Evolutionary conservation across 2,329 filamentous ascomycete genomes (phyloP), one percentile per base, ranked within the genome.

Genomic region (Trichoderma endophyticum): DNA sequence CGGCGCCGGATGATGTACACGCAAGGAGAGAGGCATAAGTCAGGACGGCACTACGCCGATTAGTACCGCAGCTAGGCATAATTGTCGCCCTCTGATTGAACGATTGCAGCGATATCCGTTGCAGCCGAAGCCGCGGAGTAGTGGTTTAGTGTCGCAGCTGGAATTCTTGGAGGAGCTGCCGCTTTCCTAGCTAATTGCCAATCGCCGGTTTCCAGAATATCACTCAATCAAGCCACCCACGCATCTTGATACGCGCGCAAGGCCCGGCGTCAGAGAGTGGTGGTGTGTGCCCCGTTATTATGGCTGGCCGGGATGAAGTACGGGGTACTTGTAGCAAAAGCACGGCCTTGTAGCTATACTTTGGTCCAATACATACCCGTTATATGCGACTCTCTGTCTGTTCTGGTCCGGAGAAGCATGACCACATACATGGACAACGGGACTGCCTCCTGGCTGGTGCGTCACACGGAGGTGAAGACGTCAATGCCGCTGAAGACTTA

Each of bases 181-280:
- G 56, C 66, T 24, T 36, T 18, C 54, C 36, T 28, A 54, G 57
- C 54, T 56, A 56, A 63, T 62, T 43, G 36, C 57, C 43, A 61
- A 54, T 70, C 30, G 68, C 48, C 59, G 48, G 39, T 34, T 70
- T 70, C 68, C 59, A 70, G 68, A 70, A 70, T 70, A 70, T 63
- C 68, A 70, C 68, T 70, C 68, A 70, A 54, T 34, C 32, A 63
- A 70, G 66, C 66, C 66, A 66, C 63, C 39, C 63, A 69, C 56
- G 57, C 56, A 51, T 32, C 65, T 60, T 60, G 57, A 48, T 61
- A 61, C 66, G 66, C 66, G 66, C 66, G 56, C 56, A 61, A 30
- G 54, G 36, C 57, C 56, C 56, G 66, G 66, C 28, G 66, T 69
- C 57, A 51, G 66, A 51, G 60, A 21, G 39, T 26, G 54, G 32